Evolutionary conservation across 768 basidiomycete genomes (phyloP), one percentile per base, ranked within the genome.

Genomic region (Rhizopogon vesiculosus): DNA sequence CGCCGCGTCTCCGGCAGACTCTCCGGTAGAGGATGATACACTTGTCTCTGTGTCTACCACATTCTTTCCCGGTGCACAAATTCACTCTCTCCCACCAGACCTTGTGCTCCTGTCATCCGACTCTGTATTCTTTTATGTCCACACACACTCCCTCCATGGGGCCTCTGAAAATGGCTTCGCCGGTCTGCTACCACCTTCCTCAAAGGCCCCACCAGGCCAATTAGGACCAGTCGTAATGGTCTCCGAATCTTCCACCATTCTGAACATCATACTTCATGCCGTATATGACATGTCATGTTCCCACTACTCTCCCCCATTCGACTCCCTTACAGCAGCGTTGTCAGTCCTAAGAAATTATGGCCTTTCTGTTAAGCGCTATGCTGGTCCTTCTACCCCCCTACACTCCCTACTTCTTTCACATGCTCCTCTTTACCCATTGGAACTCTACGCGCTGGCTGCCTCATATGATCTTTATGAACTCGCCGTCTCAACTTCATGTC

Each of bases 91-190:
- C n/a, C 75, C 77, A 1, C 82, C 87, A 1, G 86, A 93, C 65
- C 61, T 83, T 43, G 76, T 87, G 61, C 71, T 91, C 49, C 72
- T 91, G 53, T 85, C 89, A 2, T 77, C 83, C 29, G 91, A 93
- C 64, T 78, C 80, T 16, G 89, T 93, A 41, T 90, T 91, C 70
- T 93, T 93, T 77, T 92, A 92, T 64, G 85, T 86, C 6, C 89
- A 92, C 66, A 73, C 76, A 0, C 73, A 81, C 42, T 62, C 82
- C 51, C 72, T 93, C 42, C 75, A 87, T 35, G 64, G 70, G 3
- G 77, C 75, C 10, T 93, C 91, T 12, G 70, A 73, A 33, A 93
- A 91, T 59, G 71, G 69, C 12, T 91, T 92, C 70, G 77, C 79
- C 45, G 72, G 76, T 4, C 76, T 83, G 42, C 70, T 93, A 18